Percentiles rank a stretch among this genome's conserved stretches.
phyloP scores from a whole-genome alignment of 148 eudicot species.

The Salicornia ramosissima region DNA sequence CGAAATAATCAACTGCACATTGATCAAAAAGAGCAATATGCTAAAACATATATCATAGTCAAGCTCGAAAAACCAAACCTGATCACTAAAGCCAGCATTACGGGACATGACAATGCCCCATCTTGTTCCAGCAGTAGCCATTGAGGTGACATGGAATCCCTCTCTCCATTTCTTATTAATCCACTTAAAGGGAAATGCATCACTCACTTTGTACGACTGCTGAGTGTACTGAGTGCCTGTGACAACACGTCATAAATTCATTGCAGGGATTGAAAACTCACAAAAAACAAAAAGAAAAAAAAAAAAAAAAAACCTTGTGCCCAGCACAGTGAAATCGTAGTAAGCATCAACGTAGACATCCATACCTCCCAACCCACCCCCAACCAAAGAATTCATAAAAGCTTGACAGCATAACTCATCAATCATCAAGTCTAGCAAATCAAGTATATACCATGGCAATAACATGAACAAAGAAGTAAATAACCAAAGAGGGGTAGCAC shows the following conservation, averaged over 20 bases:
- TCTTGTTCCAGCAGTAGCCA: constrained; percentile 90
- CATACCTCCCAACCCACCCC: no score
- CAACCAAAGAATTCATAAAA: no score
- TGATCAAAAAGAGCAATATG: not conserved
- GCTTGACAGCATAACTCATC: no score
- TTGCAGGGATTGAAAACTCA: not conserved
- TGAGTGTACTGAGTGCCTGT: constrained; percentile 76
- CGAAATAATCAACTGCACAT: not conserved
- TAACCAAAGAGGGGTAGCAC: not conserved
- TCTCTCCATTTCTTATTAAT: constrained; percentile 94
- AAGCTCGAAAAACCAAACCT: constrained; percentile 37
- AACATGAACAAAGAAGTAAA: no score
- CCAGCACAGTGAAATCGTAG: no score
- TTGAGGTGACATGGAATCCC: constrained; percentile 89
- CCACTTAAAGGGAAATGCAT: constrained; percentile 92
- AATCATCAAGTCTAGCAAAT: no score
- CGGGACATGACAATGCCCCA: constrained; percentile 98
- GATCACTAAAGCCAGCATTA: constrained; percentile 80
- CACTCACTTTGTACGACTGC: constrained; percentile 92
- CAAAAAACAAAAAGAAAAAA: not conserved
- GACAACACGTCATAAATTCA: constrained; percentile 8
- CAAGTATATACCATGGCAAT: no score
- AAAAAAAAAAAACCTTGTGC: no score
- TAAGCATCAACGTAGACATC: no score
- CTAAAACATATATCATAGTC: not conserved